Conservation (phyloP, 208 protist genomes). For the Histomonas meleagridis region DNA sequence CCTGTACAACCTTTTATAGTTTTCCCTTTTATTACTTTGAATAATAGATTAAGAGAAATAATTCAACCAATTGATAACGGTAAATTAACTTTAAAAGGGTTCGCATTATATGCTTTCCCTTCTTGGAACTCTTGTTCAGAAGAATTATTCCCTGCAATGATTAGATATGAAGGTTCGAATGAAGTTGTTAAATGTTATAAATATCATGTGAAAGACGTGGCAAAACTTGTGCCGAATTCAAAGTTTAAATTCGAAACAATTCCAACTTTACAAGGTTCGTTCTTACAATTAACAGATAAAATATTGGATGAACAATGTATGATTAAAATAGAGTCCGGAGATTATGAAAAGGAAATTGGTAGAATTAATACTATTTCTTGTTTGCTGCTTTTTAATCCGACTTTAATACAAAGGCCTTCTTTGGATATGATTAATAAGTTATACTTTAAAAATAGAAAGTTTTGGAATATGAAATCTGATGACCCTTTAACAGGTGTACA, state of each 20-base stretch:
- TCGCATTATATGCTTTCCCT: not conserved
- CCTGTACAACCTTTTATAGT: not conserved
- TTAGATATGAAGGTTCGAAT: not conserved
- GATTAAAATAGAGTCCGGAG: not conserved
- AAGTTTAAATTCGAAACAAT: conserved; percentile 7
- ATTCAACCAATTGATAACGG: not conserved
- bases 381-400: not conserved
- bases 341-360: not conserved
- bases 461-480: not conserved
- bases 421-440: not conserved
- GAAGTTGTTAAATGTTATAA: not conserved
- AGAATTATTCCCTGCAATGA: not conserved
- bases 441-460: not conserved
- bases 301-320: not conserved
- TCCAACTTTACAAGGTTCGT: not conserved
- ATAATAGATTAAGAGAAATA: not conserved
- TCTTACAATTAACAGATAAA: not conserved
- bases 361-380: not conserved
- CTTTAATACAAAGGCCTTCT: not conserved
- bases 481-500: not conserved
- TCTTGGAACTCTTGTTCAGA: not conserved
- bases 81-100: not conserved
- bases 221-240: not conserved
- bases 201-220: not conserved
- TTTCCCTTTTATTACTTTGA: not conserved